phyloP scores from a whole-genome alignment of 208 protist species.

The Leishmania amazonensis region DNA sequence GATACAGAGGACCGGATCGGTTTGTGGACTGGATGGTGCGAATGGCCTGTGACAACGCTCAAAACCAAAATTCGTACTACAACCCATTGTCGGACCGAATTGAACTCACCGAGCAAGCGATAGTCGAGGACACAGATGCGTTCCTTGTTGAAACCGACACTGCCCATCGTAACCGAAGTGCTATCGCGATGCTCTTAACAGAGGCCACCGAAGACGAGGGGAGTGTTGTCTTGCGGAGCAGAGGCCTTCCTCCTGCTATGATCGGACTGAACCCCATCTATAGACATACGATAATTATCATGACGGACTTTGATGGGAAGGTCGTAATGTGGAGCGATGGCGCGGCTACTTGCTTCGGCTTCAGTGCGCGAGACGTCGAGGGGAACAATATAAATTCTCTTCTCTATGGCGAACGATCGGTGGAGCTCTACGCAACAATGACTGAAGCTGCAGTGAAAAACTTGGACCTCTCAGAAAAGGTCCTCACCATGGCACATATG shows the following conservation, averaged over 20 bases:
- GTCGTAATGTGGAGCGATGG: slow-evolving; percentile 64
- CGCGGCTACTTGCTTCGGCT: slow-evolving; percentile 44
- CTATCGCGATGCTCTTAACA: slow-evolving; percentile 36
- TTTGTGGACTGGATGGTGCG: slow-evolving; percentile 19
- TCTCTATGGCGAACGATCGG: slow-evolving; percentile 60
- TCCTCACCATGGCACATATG: slow-evolving; percentile 48
- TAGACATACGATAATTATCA: slow-evolving; percentile 46
- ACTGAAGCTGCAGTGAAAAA: slow-evolving; percentile 53
- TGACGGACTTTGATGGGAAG: slow-evolving; percentile 54
- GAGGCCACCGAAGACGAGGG: slow-evolving; percentile 59
- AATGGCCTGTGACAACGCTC: neutral
- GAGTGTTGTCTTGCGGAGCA: slow-evolving; percentile 34
- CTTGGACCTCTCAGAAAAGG: slow-evolving; percentile 44
- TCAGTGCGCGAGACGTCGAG: slow-evolving; percentile 53
- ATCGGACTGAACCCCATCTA: slow-evolving; percentile 47
- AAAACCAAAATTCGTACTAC: slow-evolving; percentile 5
- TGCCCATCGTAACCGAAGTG: slow-evolving; percentile 31
- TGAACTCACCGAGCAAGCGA: slow-evolving; percentile 5
- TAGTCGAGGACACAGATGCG: slow-evolving; percentile 12
- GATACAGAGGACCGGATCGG: neutral
- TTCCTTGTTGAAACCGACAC: slow-evolving; percentile 33
- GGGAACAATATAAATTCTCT: slow-evolving; percentile 64
- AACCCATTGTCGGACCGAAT: slow-evolving; percentile 26
- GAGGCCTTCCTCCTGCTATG: slow-evolving; percentile 34
- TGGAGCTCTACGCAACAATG: slow-evolving; percentile 66